Conservation (phyloP, 202 grass and related monocot genomes). For the Panicum hallii region DNA sequence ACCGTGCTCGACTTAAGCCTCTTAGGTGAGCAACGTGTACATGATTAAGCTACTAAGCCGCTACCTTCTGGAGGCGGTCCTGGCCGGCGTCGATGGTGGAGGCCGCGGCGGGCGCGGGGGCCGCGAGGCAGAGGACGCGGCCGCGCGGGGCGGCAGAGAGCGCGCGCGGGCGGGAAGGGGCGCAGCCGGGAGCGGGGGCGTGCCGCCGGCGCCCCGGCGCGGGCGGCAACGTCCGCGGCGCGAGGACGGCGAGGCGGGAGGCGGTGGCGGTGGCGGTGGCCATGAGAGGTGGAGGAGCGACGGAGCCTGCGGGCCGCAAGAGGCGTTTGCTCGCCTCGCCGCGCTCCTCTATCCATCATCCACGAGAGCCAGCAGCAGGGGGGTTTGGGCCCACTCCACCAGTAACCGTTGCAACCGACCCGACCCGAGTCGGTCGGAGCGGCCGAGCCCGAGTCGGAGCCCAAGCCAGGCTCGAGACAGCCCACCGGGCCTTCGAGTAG, state of each 20-base stretch:
- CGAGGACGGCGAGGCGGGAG: slow-evolving; percentile 47
- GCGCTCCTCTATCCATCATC: slow-evolving; percentile 53
- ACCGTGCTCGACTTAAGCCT: neutral
- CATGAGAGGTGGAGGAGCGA: slow-evolving; percentile 41
- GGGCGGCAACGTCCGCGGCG: slow-evolving; percentile 12
- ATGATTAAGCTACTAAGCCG: neutral
- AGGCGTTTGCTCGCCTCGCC: slow-evolving; percentile 17
- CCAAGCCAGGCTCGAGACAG: neutral
- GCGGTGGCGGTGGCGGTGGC: slow-evolving; percentile 47
- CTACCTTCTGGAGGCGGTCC: slow-evolving; percentile 81
- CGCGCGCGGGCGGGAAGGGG: slow-evolving; percentile 5
- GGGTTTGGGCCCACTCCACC: neutral
- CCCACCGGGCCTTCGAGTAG: neutral
- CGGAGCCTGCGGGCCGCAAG: slow-evolving; percentile 46
- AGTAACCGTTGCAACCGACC: neutral
- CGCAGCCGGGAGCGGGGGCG: neutral
- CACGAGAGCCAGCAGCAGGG: too few species aligned
- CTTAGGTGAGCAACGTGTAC: neutral
- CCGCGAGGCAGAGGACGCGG: slow-evolving; percentile 55
- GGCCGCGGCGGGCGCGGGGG: slow-evolving; percentile 33
- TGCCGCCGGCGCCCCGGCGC: slow-evolving; percentile 19
- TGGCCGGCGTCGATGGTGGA: slow-evolving; percentile 59
- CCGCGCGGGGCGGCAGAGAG: slow-evolving; percentile 44
- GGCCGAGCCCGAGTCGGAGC: neutral
- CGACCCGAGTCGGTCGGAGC: neutral